phyloP scores from a whole-genome alignment of 2,329 filamentous ascomycete genomes.

The Ploettnerulaceae sp. region DNA sequence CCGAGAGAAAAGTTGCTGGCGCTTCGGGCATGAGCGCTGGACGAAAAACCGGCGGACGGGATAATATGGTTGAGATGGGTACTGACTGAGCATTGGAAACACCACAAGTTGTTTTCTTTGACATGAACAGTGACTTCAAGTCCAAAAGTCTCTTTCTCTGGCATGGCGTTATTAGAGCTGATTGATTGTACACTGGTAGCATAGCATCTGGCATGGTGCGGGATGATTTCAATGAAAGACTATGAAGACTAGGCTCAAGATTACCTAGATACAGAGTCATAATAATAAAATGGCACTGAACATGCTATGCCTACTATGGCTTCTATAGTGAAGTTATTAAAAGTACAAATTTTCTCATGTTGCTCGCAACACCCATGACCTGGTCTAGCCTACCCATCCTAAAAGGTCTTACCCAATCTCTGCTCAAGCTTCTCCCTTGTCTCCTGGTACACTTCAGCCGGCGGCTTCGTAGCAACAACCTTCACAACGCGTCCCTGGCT shows the following conservation, averaged over 20 bases:
- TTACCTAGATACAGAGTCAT: conserved; percentile 7
- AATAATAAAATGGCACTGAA: conserved; percentile 20
- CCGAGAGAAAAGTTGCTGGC: conserved; percentile 55
- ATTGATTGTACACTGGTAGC: conserved; percentile 28
- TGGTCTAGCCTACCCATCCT: conserved; percentile 17
- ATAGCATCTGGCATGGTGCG: conserved; percentile 34
- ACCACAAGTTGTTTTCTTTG: not conserved
- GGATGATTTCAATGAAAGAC: conserved; percentile 17
- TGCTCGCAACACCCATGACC: no score
- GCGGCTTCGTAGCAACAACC: conserved; percentile 64
- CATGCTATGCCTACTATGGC: conserved; percentile 16
- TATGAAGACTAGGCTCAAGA: conserved; percentile 10
- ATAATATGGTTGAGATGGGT: conserved; percentile 35
- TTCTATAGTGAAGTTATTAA: conserved; percentile 20
- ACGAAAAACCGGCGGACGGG: conserved; percentile 39
- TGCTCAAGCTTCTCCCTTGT: conserved; percentile 48
- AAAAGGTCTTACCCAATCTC: conserved; percentile 45
- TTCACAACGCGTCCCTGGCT: conserved; percentile 73
- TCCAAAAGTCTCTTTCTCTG: conserved; percentile 11
- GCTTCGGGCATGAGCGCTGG: conserved; percentile 35
- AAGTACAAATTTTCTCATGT: conserved; percentile 10
- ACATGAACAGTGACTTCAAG: conserved; percentile 4
- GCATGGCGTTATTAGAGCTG: conserved; percentile 28
- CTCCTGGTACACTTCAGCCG: conserved; percentile 56
- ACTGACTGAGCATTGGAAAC: conserved; percentile 28